Percentiles rank a stretch among this genome's conserved stretches.
Evolutionary conservation across 208 protist species (phyloP).

Genomic region (Trypanosoma avium): DNA sequence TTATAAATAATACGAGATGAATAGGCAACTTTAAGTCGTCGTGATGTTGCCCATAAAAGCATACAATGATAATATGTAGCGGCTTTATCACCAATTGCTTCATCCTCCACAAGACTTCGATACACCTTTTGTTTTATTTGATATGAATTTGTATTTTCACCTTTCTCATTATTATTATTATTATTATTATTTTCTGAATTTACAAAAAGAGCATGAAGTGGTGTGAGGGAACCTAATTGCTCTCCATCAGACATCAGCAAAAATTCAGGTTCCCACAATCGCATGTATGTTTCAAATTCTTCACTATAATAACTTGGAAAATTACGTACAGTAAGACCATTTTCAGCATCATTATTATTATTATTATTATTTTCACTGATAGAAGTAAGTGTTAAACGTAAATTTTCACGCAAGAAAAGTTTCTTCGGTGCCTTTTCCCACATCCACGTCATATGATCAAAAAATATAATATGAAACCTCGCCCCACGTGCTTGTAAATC

Average conservation of each 20-base stretch:
- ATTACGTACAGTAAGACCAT: slow-evolving; percentile 44
- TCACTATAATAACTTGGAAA: slow-evolving; percentile 74
- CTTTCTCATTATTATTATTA: slow-evolving; percentile 20
- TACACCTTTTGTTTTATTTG: slow-evolving; percentile 36
- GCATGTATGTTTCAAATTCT: slow-evolving; percentile 60
- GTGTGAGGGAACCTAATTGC: slow-evolving; percentile 60
- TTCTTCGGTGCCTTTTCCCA: slow-evolving; percentile 79
- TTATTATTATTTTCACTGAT: no score
- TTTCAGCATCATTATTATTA: slow-evolving; percentile 37
- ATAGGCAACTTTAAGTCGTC: slow-evolving; percentile 79
- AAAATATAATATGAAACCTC: slow-evolving; percentile 87
- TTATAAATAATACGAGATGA: slow-evolving; percentile 78
- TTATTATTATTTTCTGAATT: neutral
- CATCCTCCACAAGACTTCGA: slow-evolving; percentile 76
- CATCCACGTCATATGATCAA: slow-evolving; percentile 68
- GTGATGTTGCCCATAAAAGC: slow-evolving; percentile 64
- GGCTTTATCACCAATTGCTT: slow-evolving; percentile 52
- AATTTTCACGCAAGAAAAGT: slow-evolving; percentile 76
- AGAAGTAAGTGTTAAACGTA: slow-evolving; percentile 46
- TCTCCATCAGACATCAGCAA: slow-evolving; percentile 88
- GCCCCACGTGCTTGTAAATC: slow-evolving; percentile 69
- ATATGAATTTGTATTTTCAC: neutral
- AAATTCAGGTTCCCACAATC: slow-evolving; percentile 80
- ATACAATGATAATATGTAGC: slow-evolving; percentile 80
- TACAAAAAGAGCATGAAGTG: slow-evolving; percentile 54